Base-by-base conservation (phyloP, 805 yeast genomes). In the Zygosaccharomyces rouxii region DNA sequence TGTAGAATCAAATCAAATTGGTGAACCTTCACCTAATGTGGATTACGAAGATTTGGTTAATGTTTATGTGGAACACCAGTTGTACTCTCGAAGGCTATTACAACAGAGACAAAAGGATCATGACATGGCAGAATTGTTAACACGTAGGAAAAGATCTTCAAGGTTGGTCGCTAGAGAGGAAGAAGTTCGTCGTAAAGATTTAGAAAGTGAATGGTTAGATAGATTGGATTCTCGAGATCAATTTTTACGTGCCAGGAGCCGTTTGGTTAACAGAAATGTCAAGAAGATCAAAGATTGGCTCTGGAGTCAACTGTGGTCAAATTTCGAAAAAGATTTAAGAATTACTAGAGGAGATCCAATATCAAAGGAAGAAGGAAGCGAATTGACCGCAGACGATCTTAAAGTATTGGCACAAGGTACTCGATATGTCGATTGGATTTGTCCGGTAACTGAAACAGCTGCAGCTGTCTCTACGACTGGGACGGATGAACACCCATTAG, bases 91-190 rank as follows among this genome's bases (percentile, higher is more conserved):
- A 16, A 58, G 62, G 35, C 38, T 63, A 25, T 38, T 59, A 14
- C 50, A 43, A 19, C 78, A 78, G 53, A 71, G 85, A 56, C 78
- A 75, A 55, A 82, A 79, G 60, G 87, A 83, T 48, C 74, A 78
- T 40, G 82, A 84, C 54, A 73, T 86, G 75, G 79, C 78, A 42
- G 77, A 76, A 19, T 63, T 86, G 47, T 66, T 86, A 59, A 81
- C 81, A 3, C 78, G 85, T 48, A 74, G 94, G 58, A 86, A 86
- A 58, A 74, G 88, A 55, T 85, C 92, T 0, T 79, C 89, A 1
- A 75, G 94, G 65, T 65, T 86, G 38, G 86, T 83, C 55, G 85
- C 84, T 16, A 81, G 79, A 58, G 85, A 81, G 52, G 88, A 84
- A 53, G 79, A 76, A 18, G 72, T 72, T 44, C 69, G 69, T 42